phyloP scores from a whole-genome alignment of 306 rosid genomes.

The Castanea sativa region DNA sequence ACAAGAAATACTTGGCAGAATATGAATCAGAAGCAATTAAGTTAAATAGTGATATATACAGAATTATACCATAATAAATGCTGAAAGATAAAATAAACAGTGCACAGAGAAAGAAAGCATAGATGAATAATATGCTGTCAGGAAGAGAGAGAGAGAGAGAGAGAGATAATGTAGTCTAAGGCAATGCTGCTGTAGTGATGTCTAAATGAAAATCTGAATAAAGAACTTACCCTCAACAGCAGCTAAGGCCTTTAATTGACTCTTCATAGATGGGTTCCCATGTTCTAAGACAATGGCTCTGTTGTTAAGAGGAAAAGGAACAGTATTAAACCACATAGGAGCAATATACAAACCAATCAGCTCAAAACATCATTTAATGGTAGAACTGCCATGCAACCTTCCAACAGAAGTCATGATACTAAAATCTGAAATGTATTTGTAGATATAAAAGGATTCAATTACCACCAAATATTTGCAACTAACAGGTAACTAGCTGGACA shows the following conservation, averaged over 20 bases:
- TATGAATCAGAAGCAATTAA: constrained; percentile 26
- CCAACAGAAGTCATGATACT: neutral
- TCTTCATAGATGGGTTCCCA: constrained; percentile 75
- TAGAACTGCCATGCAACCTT: neutral
- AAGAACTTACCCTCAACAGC: constrained; percentile 68
- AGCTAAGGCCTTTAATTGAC: constrained; percentile 59
- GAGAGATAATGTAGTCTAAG: neutral
- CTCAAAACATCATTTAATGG: constrained; percentile 7
- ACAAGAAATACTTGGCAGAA: constrained; percentile 20
- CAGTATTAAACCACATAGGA: constrained; percentile 1
- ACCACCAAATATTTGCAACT: neutral
- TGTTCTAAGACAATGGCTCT: constrained; percentile 90
- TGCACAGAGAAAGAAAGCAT: neutral
- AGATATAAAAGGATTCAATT: neutral
- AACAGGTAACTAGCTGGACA: neutral
- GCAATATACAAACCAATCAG: constrained; percentile 4
- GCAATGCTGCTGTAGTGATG: neutral
- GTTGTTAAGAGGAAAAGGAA: constrained; percentile 36
- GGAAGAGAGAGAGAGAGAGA: neutral
- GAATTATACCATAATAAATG: neutral
- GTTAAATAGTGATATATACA: constrained; percentile 7
- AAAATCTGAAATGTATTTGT: neutral
- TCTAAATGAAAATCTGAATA: neutral
- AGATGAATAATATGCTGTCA: neutral
- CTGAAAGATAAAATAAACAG: neutral